Percentiles rank a stretch among this genome's conserved stretches.
These are phyloP conservation scores for Verticillium nubilum DNA, from an alignment of 2,329 filamentous ascomycete genomes.

Conservation along the genomic window DNA sequence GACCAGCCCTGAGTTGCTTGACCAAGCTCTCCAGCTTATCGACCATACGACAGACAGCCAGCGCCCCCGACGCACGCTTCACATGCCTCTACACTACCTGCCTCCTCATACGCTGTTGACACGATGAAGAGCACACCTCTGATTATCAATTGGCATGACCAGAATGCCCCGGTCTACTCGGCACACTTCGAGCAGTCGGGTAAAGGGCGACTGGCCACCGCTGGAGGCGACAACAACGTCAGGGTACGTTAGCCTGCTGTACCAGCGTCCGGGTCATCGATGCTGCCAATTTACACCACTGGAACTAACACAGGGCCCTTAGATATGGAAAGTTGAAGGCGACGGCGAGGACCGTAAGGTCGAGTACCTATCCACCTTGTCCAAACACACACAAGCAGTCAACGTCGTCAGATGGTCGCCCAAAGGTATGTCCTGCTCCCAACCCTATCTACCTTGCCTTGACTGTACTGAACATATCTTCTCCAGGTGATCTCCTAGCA, in stretches of 20 bases:
- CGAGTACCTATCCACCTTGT: constrained; percentile 84
- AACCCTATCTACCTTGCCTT: background rate
- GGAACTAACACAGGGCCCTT: constrained; percentile 4
- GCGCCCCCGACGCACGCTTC: background rate
- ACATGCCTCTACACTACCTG: constrained; percentile 3
- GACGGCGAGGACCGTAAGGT: constrained; percentile 84
- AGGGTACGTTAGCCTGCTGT: constrained; percentile 52
- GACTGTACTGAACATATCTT: background rate
- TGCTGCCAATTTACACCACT: too few species aligned
- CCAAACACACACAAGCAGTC: constrained; percentile 93
- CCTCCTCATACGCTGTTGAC: constrained; percentile 20
- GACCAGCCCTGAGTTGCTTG: background rate
- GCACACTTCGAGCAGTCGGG: constrained; percentile 92
- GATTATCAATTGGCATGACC: constrained; percentile 98
- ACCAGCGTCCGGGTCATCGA: too few species aligned
- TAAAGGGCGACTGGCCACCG: constrained; percentile 87
- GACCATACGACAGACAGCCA: background rate
- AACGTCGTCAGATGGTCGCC: constrained; percentile 97
- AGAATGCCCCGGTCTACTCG: constrained; percentile 94
- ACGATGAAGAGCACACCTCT: constrained; percentile 93
- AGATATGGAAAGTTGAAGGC: constrained; percentile 88
- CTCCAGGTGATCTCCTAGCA: constrained; percentile 79
- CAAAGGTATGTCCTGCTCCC: constrained; percentile 56
- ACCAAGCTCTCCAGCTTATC: background rate
- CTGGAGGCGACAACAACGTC: constrained; percentile 94